These are phyloP conservation scores for Pichia cactophila DNA, from an alignment of 1,139 yeast species.

Conservation along the genomic window DNA sequence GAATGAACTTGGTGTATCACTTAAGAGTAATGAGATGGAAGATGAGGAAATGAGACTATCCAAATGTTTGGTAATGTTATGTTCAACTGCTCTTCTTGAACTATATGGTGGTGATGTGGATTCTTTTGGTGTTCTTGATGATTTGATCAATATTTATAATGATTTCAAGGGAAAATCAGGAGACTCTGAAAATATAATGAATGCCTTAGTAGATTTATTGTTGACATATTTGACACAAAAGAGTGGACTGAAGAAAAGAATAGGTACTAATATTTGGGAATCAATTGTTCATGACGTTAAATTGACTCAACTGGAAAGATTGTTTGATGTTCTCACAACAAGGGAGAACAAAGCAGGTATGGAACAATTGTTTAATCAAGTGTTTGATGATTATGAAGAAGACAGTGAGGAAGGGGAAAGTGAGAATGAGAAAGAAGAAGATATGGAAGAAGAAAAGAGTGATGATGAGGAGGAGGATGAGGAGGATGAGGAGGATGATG, in stretches of 20 bases:
- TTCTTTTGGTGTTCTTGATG: slow-evolving; percentile 67
- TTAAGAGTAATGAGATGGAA: slow-evolving; percentile 1
- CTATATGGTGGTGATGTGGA: slow-evolving; percentile 72
- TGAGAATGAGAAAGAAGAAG: slow-evolving; percentile 29
- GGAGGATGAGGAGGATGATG: slow-evolving; percentile 18
- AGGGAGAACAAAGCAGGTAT: slow-evolving; percentile 84
- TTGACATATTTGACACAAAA: slow-evolving; percentile 69
- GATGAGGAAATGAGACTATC: slow-evolving; percentile 2
- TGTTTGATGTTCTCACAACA: slow-evolving; percentile 62
- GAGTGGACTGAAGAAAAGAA: slow-evolving; percentile 60
- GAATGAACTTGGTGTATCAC: slow-evolving; percentile 1
- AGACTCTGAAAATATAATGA: slow-evolving; percentile 21
- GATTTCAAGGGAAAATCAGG: slow-evolving; percentile 30
- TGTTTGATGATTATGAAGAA: slow-evolving; percentile 32
- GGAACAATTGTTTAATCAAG: slow-evolving; percentile 63
- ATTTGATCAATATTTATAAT: slow-evolving; percentile 39
- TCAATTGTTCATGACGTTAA: slow-evolving; percentile 42
- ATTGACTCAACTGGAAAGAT: slow-evolving; percentile 44
- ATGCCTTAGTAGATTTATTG: slow-evolving; percentile 72
- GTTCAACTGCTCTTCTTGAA: slow-evolving; percentile 73
- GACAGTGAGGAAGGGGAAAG: slow-evolving; percentile 33
- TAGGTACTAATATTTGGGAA: slow-evolving; percentile 75
- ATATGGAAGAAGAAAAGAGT: slow-evolving; percentile 11
- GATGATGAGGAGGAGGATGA: slow-evolving; percentile 18
- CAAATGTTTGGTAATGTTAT: slow-evolving; percentile 55